Evolutionary conservation across 1,284 basidiomycete species (phyloP), one percentile per base, ranked within the genome.

Genomic region (Salmacisia buchloeana): DNA sequence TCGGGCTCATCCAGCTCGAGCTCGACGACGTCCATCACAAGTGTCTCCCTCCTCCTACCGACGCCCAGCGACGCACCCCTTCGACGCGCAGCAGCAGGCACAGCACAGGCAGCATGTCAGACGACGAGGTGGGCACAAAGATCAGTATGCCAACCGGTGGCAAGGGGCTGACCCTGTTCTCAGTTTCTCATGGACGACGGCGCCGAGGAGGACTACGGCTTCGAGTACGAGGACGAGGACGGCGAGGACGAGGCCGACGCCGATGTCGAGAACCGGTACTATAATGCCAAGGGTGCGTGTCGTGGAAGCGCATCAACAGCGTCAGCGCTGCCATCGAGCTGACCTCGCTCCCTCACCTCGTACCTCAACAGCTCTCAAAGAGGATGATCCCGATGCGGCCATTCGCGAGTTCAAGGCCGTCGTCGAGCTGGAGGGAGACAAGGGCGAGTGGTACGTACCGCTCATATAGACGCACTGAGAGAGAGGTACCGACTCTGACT

Each of bases 201-300:
- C 6, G 69, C 75, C 9, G 77, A 79, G 31, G 77, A 78, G 61
- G 92, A 88, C 74, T 97, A 97, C 80, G 92, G 96, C 81, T 99
- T 77, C 59, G 77, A 79, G 61, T 74, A 97, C 80, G 94, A 92
- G 56, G 93, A 93, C 80, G 81, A 81, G n/a, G 84, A 84, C 29
- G 68, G 71, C 33, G 69, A 71, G 34, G 65, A 58, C 38, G 92
- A 87, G 10, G 90, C 86, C 43, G 89, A 87, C 64, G 90, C 88
- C n/a, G 94, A 97, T 80, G 87, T 97, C 52, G 96, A 99, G 83
- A 99, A 99, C 78, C 87, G 93, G 85, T 99, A 99, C 82, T 98
- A 98, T 82, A 90, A 89, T 59, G 96, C 96, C 12, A 99, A 98
- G 81, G 87, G 92, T 94, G 71, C 66, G 87, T 43, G 52, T n/a